Conservation (phyloP, 2,329 filamentous ascomycete species). For the Trichophyton benhamiae region DNA sequence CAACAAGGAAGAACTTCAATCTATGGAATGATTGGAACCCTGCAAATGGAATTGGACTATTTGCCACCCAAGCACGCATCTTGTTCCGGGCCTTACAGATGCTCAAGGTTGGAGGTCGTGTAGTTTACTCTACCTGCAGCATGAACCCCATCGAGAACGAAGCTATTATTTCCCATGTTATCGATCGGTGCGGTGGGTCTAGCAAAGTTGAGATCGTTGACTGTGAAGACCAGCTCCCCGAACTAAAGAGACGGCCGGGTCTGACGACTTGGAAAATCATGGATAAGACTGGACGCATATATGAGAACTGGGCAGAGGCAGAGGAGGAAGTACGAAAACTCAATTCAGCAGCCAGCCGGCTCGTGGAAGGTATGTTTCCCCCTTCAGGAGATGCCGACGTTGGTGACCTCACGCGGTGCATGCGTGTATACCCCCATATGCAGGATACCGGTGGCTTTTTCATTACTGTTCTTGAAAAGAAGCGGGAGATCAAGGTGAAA, state of each 20-base stretch:
- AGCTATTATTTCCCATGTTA: conserved; percentile 74
- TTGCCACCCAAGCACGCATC: conserved; percentile 78
- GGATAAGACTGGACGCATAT: conserved; percentile 70
- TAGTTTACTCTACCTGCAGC: conserved; percentile 97
- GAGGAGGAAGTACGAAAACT: conserved; percentile 51
- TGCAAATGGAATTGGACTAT: conserved; percentile 72
- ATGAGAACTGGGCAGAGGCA: conserved; percentile 73
- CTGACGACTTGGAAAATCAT: conserved; percentile 80
- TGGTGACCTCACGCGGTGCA: conserved; percentile 76
- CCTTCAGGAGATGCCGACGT: conserved; percentile 43
- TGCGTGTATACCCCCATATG: conserved; percentile 86
- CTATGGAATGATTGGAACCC: conserved; percentile 95
- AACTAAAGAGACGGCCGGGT: conserved; percentile 63
- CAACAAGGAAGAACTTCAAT: conserved; percentile 79
- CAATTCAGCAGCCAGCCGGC: conserved; percentile 47
- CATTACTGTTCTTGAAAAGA: conserved; percentile 89
- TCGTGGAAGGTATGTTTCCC: conserved; percentile 78
- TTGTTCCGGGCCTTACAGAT: conserved; percentile 86
- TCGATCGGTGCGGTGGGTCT: conserved; percentile 75
- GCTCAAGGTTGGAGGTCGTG: conserved; percentile 84
- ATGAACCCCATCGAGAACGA: conserved; percentile 99
- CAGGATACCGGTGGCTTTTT: conserved; percentile 98
- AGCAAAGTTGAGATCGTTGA: conserved; percentile 75
- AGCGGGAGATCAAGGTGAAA: conserved; percentile 66
- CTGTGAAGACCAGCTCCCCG: conserved; percentile 63